phyloP scores from a whole-genome alignment of 495 filamentous ascomycete genomes.

The Penicillium atrosanguineum region DNA sequence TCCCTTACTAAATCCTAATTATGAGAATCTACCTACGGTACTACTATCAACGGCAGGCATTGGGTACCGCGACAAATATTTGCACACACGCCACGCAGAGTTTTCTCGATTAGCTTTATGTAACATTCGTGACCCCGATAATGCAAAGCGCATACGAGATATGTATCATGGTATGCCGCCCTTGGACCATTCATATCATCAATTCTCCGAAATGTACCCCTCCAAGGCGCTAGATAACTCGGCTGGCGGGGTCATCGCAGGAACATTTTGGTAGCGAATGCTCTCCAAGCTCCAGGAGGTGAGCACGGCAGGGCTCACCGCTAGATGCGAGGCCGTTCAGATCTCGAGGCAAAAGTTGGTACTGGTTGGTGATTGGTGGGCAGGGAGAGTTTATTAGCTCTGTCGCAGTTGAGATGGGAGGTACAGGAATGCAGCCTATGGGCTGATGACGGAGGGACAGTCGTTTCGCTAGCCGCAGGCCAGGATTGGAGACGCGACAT shows the following conservation, averaged over 20 bases:
- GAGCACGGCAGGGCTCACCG: slow-evolving; percentile 25
- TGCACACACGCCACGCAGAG: neutral
- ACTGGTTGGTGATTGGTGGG: slow-evolving; percentile 11
- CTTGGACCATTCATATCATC: neutral
- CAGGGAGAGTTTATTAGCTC: neutral
- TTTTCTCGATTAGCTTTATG: neutral
- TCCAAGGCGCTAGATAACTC: slow-evolving; percentile 1
- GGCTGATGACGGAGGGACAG: slow-evolving; percentile 5
- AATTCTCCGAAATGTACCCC: neutral
- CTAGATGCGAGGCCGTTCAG: slow-evolving; percentile 21
- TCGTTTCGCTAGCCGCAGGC: slow-evolving; percentile 2
- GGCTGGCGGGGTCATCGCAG: neutral
- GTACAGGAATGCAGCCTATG: slow-evolving; percentile 24
- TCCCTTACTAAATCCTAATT: neutral
- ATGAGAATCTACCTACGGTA: neutral
- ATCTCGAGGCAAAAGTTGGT: slow-evolving; percentile 7
- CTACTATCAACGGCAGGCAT: neutral
- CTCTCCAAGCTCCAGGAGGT: slow-evolving; percentile 4
- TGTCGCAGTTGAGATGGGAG: slow-evolving; percentile 13
- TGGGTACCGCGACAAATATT: neutral
- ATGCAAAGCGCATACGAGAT: neutral
- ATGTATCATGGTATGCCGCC: neutral
- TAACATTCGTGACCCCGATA: slow-evolving; percentile 1
- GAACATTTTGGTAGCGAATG: neutral
- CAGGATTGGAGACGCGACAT: slow-evolving; percentile 3